phyloP scores from a whole-genome alignment of 2,329 filamentous ascomycete species.

The Sporothrix variecibatus region DNA sequence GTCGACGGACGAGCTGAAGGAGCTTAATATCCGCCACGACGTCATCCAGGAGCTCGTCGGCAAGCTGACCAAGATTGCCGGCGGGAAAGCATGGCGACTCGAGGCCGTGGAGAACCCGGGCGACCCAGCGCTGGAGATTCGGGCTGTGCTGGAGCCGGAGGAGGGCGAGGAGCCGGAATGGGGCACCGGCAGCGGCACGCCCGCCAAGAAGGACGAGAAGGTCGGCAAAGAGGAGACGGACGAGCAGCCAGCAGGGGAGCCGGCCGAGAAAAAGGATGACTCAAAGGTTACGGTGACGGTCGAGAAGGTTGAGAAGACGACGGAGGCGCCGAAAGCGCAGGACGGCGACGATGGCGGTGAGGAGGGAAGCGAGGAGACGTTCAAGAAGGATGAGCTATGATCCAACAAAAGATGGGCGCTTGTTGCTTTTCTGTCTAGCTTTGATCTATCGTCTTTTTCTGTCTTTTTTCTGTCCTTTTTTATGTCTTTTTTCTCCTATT shows the following conservation, averaged over 20 bases:
- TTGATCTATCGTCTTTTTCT: background rate
- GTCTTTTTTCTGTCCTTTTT: background rate
- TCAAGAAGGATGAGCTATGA: constrained; percentile 55
- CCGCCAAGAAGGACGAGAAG: constrained; percentile 31
- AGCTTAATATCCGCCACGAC: constrained; percentile 65
- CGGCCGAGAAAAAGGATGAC: background rate
- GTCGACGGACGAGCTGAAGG: constrained; percentile 66
- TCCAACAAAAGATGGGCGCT: background rate
- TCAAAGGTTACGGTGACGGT: constrained; percentile 1
- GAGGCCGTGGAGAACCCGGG: constrained; percentile 73
- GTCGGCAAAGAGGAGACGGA: constrained; percentile 26
- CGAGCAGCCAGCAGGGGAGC: background rate
- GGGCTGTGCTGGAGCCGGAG: constrained; percentile 65
- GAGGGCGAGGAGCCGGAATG: constrained; percentile 28
- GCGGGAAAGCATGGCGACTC: constrained; percentile 74
- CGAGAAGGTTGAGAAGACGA: background rate
- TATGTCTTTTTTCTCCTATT: background rate
- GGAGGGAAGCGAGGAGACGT: constrained; percentile 50
- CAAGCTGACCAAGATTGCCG: constrained; percentile 68
- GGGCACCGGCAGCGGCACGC: constrained; percentile 45
- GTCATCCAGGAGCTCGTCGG: constrained; percentile 69
- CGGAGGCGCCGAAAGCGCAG: background rate
- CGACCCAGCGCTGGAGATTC: constrained; percentile 61
- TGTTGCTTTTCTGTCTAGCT: background rate
- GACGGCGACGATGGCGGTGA: constrained; percentile 25